Evolutionary conservation across 148 eudicot species (phyloP).

Genomic region (Rhododendron mucronatum): DNA sequence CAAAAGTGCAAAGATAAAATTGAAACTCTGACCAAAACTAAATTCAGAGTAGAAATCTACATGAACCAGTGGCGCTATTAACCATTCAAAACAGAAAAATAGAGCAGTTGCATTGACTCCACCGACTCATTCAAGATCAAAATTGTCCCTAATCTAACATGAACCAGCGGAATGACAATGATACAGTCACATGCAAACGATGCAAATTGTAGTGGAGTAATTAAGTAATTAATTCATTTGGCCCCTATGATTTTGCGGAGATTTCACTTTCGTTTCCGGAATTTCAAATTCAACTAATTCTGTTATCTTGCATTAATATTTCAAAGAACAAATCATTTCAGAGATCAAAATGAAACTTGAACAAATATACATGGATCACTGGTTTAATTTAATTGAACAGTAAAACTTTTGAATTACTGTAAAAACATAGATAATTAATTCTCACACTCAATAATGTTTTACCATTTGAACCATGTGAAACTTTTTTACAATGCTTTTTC

Average conservation of each 20-base stretch:
- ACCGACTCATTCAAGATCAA: no score
- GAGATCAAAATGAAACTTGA: neutral
- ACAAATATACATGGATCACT: no score
- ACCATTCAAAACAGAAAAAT: neutral
- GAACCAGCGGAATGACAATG: no score
- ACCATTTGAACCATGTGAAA: neutral
- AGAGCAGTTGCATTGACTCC: neutral
- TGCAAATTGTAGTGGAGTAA: neutral
- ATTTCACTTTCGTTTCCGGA: no score
- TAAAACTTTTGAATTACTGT: no score
- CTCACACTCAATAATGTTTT: neutral
- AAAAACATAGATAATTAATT: no score
- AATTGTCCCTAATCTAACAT: no score
- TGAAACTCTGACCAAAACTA: no score
- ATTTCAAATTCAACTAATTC: neutral
- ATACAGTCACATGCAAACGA: no score
- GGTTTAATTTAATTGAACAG: no score
- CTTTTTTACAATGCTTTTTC: neutral
- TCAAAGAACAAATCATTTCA: neutral
- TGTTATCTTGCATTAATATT: neutral
- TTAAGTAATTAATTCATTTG: neutral
- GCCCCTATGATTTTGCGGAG: neutral
- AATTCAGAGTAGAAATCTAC: neutral
- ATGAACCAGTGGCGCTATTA: neutral
- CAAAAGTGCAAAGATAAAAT: neutral